Evolutionary conservation across 2,329 filamentous ascomycete genomes (phyloP).

Genomic region (Xylaria sp.): DNA sequence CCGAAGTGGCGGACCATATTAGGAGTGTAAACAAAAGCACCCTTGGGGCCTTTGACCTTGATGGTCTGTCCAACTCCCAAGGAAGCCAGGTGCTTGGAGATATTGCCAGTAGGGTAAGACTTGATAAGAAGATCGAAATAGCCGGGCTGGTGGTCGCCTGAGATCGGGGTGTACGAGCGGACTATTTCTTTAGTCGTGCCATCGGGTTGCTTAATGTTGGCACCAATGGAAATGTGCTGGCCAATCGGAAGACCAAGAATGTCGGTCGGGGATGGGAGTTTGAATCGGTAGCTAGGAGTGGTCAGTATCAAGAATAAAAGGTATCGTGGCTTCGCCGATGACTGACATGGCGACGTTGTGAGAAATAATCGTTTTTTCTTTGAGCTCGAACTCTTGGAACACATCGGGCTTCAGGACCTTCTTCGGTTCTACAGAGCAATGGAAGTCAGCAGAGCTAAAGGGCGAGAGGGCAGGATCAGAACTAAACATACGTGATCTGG

Average conservation of each 20-base stretch:
- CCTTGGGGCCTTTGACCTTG: constrained; percentile 93
- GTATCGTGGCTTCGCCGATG: constrained; percentile 21
- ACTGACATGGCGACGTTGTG: constrained; percentile 97
- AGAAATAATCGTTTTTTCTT: constrained; percentile 94
- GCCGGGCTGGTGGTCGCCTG: constrained; percentile 87
- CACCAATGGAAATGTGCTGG: constrained; percentile 97
- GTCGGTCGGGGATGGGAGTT: constrained; percentile 78
- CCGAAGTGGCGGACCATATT: constrained; percentile 97
- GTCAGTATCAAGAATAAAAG: constrained; percentile 15
- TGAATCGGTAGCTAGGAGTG: constrained; percentile 84
- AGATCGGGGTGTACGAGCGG: constrained; percentile 92
- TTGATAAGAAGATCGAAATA: constrained; percentile 98
- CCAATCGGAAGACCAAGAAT: constrained; percentile 97
- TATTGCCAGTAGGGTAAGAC: constrained; percentile 96
- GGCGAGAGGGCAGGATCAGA: constrained; percentile 9
- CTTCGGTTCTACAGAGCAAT: constrained; percentile 68
- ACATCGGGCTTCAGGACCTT: constrained; percentile 86
- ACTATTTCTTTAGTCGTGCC: constrained; percentile 85
- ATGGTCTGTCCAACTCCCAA: constrained; percentile 87
- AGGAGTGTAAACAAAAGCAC: constrained; percentile 95
- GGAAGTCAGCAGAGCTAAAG: constrained; percentile 36
- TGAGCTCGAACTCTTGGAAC: constrained; percentile 93
- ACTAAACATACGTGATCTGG: constrained; percentile 71
- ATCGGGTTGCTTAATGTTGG: constrained; percentile 73
- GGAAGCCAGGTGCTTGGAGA: constrained; percentile 89